phyloP scores from a whole-genome alignment of 495 filamentous ascomycete species.

The Penicillium desertorum region DNA sequence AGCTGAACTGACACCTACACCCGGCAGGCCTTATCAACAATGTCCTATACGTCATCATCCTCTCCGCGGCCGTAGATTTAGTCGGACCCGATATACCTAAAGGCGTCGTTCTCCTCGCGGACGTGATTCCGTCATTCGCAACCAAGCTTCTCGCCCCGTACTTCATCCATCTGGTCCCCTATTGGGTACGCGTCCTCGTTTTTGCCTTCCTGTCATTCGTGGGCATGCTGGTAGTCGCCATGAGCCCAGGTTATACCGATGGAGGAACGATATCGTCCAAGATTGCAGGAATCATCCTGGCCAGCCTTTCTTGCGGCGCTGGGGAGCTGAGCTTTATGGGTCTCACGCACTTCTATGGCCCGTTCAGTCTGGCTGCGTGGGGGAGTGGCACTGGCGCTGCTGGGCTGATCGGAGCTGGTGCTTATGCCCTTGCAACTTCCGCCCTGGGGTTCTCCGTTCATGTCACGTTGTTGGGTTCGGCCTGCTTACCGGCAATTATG shows the following conservation, averaged over 20 bases:
- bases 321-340: conserved; percentile 90
- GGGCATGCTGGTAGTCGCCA: conserved; percentile 87
- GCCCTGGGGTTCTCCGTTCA: conserved; percentile 68
- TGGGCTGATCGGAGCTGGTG: conserved; percentile 79
- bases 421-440: conserved; percentile 84
- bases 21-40: conserved; percentile 87
- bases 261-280: conserved; percentile 66
- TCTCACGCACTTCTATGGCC: conserved; percentile 90
- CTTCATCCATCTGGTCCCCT: conserved; percentile 86
- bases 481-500: conserved; percentile 80
- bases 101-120: conserved; percentile 86
- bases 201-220: conserved; percentile 68
- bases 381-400: conserved; percentile 90
- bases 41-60: conserved; percentile 95
- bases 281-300: conserved; percentile 79
- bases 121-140: conserved; percentile 83
- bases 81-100: conserved; percentile 84
- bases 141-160: conserved; percentile 89
- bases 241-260: conserved; percentile 62
- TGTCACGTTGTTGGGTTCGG: conserved; percentile 69
- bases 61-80: conserved; percentile 93
- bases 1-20: not conserved
- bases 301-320: conserved; percentile 76
- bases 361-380: conserved; percentile 89
- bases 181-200: conserved; percentile 68